Conservation (phyloP, 768 basidiomycete species). For the Mycena latifolia region DNA sequence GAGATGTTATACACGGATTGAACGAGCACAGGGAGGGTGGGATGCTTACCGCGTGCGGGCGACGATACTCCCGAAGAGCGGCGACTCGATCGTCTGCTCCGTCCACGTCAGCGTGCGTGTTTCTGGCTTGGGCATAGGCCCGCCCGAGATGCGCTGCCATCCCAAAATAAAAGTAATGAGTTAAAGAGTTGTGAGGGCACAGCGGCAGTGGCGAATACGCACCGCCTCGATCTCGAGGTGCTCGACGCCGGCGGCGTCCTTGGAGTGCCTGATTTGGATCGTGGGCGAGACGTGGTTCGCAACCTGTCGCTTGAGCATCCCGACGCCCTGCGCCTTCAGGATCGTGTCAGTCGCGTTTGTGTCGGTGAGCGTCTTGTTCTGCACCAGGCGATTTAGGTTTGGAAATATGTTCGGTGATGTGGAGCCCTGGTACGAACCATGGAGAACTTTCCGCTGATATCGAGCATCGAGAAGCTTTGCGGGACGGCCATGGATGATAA, state of each 20-base stretch:
- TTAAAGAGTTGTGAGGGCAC: too few relatives aligned
- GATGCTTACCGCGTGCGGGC: not conserved
- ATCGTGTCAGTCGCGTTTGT: constrained; percentile 51
- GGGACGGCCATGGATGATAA: too few relatives aligned
- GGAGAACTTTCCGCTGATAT: too few relatives aligned
- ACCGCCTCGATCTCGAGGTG: constrained; percentile 46
- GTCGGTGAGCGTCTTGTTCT: constrained; percentile 65
- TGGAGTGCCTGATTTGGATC: constrained; percentile 55
- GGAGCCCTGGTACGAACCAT: too few relatives aligned
- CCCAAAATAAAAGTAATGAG: too few relatives aligned
- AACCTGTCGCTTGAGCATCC: constrained; percentile 58
- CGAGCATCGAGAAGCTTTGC: too few relatives aligned
- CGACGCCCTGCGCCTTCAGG: constrained; percentile 61
- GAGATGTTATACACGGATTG: too few relatives aligned
- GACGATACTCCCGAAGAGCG: not conserved
- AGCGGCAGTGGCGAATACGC: too few relatives aligned
- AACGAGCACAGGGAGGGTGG: constrained; percentile 49
- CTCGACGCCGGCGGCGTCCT: constrained; percentile 54
- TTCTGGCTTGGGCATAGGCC: not conserved
- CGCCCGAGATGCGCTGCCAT: too few relatives aligned
- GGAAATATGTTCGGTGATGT: too few relatives aligned
- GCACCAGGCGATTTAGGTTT: not conserved
- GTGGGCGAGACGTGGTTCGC: constrained; percentile 55
- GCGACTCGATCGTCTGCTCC: not conserved
- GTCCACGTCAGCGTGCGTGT: not conserved